Percentiles rank a stretch among this genome's conserved stretches.
phyloP scores from a whole-genome alignment of 768 basidiomycete species.

The Suillus weaverae region DNA sequence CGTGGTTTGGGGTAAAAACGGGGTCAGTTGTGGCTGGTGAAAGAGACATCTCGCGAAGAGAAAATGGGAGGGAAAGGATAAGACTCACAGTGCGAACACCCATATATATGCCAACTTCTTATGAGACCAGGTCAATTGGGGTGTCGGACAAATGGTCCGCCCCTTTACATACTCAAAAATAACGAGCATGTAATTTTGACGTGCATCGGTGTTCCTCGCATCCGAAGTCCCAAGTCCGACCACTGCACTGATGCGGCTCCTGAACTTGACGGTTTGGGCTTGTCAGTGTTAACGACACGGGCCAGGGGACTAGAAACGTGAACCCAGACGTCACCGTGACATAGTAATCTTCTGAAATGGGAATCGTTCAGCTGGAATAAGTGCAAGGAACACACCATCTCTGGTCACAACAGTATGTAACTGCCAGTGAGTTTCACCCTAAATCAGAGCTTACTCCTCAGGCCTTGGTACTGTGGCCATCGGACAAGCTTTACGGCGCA shows the following conservation, averaged over 20 bases:
- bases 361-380: not conserved
- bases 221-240: not conserved
- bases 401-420: not conserved
- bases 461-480: not conserved
- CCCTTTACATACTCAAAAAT: slow-evolving; percentile 6
- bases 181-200: slow-evolving; percentile 1
- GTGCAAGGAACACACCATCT: not conserved
- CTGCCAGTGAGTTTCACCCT: not conserved
- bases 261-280: not conserved
- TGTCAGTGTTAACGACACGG: not conserved
- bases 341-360: not conserved
- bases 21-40: not conserved
- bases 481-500: not conserved
- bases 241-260: not conserved
- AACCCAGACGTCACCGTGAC: not conserved
- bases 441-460: not conserved
- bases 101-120: not conserved
- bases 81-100: not conserved
- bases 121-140: not conserved
- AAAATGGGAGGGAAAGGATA: not conserved
- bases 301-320: not conserved
- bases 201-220: not conserved
- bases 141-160: not conserved
- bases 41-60: not conserved
- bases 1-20: slow-evolving; percentile 1